Percentiles rank a stretch among this genome's conserved stretches.
Conservation (phyloP, 352 stramenopile species). For the Thalassiosira ordinaria region DNA sequence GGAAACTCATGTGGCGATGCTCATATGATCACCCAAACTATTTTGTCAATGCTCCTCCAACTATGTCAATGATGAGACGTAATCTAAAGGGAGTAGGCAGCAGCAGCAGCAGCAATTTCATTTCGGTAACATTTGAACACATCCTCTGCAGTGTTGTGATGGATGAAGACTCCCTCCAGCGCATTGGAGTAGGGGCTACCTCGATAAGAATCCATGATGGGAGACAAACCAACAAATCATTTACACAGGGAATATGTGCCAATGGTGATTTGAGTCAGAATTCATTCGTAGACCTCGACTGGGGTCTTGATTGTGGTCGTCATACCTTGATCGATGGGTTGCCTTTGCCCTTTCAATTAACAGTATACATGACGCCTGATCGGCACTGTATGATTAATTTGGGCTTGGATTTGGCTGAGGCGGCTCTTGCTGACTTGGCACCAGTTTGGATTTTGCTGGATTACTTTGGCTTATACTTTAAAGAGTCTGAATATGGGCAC, state of each 20-base stretch:
- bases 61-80: slow-evolving; percentile 47
- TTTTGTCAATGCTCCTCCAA: slow-evolving; percentile 52
- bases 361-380: slow-evolving; percentile 83
- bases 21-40: slow-evolving; percentile 58
- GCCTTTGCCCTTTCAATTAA: slow-evolving; percentile 74
- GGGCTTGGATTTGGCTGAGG: slow-evolving; percentile 65
- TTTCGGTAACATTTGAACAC: slow-evolving; percentile 59
- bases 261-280: slow-evolving; percentile 22
- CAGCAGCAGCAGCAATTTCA: slow-evolving; percentile 24
- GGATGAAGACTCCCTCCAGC: slow-evolving; percentile 49
- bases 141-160: slow-evolving; percentile 61
- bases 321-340: slow-evolving; percentile 67
- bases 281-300: slow-evolving; percentile 73
- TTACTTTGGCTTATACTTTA: slow-evolving; percentile 85
- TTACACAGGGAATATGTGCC: slow-evolving; percentile 43
- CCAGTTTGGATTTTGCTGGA: slow-evolving; percentile 80
- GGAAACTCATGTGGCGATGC: slow-evolving; percentile 56
- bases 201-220: slow-evolving; percentile 53
- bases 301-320: slow-evolving; percentile 72
- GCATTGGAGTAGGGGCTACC: slow-evolving; percentile 54
- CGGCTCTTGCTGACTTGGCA: slow-evolving; percentile 69
- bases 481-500: slow-evolving; percentile 76
- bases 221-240: slow-evolving; percentile 10
- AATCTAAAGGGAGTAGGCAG: slow-evolving; percentile 7
- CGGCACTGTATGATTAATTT: slow-evolving; percentile 81